These are phyloP conservation scores for Ramichloridium luteum DNA, from an alignment of 2,329 filamentous ascomycete species.

Conservation along the genomic window DNA sequence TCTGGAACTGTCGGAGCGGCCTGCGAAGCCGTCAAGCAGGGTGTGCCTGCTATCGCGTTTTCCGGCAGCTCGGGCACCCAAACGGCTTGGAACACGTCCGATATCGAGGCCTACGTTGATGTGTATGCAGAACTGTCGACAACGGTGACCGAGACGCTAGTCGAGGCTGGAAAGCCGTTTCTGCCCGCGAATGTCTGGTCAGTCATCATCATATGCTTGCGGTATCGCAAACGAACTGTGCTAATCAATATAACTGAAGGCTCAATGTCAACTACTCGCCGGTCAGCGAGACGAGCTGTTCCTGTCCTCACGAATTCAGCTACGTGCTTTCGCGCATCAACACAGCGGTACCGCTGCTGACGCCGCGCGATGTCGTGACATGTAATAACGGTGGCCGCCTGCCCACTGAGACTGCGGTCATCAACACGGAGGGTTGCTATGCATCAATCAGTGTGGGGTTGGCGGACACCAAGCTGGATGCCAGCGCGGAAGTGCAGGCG, in stretches of 20 bases:
- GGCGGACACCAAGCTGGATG: constrained; percentile 49
- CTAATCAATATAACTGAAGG: constrained; percentile 4
- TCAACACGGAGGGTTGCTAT: constrained; percentile 43
- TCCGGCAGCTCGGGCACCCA: constrained; percentile 41
- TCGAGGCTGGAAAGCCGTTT: constrained; percentile 48
- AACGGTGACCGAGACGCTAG: constrained; percentile 44
- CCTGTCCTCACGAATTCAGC: constrained; percentile 41
- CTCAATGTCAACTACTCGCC: constrained; percentile 60
- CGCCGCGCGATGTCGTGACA: constrained; percentile 40
- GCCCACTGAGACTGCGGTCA: constrained; percentile 47
- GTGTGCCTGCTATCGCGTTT: constrained; percentile 58
- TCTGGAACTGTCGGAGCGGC: constrained; percentile 59
- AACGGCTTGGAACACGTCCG: constrained; percentile 42
- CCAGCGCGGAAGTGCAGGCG: constrained; percentile 38
- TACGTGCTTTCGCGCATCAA: constrained; percentile 54
- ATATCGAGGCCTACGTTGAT: constrained; percentile 39
- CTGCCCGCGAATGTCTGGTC: constrained; percentile 45
- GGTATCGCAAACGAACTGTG: no score
- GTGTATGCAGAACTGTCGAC: constrained; percentile 54
- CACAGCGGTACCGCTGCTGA: constrained; percentile 27
- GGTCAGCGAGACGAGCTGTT: constrained; percentile 39
- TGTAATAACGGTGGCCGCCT: constrained; percentile 42
- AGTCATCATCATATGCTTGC: constrained; percentile 1
- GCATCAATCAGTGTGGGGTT: constrained; percentile 52
- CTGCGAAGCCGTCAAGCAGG: constrained; percentile 43